Evolutionary conservation across 305 asterid species (phyloP), one percentile per base, ranked within the genome.

Genomic region (Solanum aculeatissimum): DNA sequence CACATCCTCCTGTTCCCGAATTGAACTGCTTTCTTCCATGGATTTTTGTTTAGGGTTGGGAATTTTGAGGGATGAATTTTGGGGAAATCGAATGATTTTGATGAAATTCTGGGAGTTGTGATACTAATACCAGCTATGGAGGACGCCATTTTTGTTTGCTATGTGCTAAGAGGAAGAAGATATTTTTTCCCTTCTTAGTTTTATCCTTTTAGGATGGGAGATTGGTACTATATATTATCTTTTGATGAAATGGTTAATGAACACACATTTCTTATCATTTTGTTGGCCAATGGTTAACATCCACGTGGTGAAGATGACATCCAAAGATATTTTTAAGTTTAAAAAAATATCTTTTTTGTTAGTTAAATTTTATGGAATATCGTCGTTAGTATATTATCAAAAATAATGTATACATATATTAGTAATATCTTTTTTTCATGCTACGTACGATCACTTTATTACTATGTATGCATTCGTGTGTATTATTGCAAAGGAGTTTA

Each of bases 71-170:
- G 11, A 14, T 75, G 86, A 23, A 86, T 13, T 40, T 85, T 90
- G 0, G 93, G 72, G 2, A 88, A 83, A 35, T 88, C 90, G 18
- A 87, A 58, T 55, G 93, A 86, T 85, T 72, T 89, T 29, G 91
- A 82, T 29, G 89, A 77, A 63, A 88, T 51, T 49, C 83, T 92
- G 1, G 92, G 92, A 81, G 88, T 62, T 69, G 92, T 81, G 84
- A 95, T 84, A 89, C 88, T 90, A 63, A 92, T 85, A 81, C 97
- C 93, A 21, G 93, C 86, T 27, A 90, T 58, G 3, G 90, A 27
- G 58, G 97, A 25, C 35, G 98, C 96, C 97, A 92, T 93, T 29
- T 8, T 70, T 70, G 5, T 15, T 42, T 21, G 35, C 54, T 32
- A 40, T 75, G 19, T 45, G 21, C 4, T 27, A 51, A 18, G 58